A percentile compares a stretch with the other conserved stretches of the same genome.
Conservation (phyloP, 2,329 filamentous ascomycete genomes). For the Xylogone sp. region DNA sequence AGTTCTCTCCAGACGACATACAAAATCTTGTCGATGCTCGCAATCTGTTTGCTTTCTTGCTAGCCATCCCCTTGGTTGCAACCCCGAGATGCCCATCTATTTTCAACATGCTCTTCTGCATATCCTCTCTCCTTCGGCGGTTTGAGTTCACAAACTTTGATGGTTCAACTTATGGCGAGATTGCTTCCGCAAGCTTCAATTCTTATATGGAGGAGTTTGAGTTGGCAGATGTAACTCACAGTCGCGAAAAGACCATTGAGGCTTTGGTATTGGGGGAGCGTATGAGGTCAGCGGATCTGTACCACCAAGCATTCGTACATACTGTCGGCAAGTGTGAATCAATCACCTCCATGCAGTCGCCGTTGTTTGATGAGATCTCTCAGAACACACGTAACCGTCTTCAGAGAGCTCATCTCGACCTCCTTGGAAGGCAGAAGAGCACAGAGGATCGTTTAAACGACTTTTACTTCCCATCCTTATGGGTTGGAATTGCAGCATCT, state of each 20-base stretch:
- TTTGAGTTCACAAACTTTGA: conserved; percentile 56
- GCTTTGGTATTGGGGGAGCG: conserved; percentile 84
- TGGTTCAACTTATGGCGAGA: conserved; percentile 55
- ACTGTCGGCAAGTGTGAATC: conserved; percentile 82
- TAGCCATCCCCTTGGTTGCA: conserved; percentile 58
- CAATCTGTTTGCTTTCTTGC: conserved; percentile 65
- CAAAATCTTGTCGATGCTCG: conserved; percentile 56
- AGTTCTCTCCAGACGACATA: conserved; percentile 38
- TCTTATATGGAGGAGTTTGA: conserved; percentile 74
- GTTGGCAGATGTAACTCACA: conserved; percentile 75
- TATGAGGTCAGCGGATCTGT: conserved; percentile 77
- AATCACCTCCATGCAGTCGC: conserved; percentile 61
- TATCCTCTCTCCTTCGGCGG: conserved; percentile 50
- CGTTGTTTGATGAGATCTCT: conserved; percentile 68
- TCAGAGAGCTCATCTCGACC: conserved; percentile 76
- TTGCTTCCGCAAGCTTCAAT: conserved; percentile 62
- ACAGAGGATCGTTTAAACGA: conserved; percentile 73
- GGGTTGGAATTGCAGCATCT: conserved; percentile 82
- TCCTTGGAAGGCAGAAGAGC: conserved; percentile 67
- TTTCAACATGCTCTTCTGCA: conserved; percentile 51
- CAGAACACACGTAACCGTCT: conserved; percentile 71
- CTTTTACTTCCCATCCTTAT: conserved; percentile 89
- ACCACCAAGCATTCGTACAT: conserved; percentile 89
- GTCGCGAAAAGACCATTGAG: conserved; percentile 85
- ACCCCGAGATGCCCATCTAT: conserved; percentile 48